Evolutionary conservation across 2,329 filamentous ascomycete genomes (phyloP).

Genomic region (Fusarium buharicum): DNA sequence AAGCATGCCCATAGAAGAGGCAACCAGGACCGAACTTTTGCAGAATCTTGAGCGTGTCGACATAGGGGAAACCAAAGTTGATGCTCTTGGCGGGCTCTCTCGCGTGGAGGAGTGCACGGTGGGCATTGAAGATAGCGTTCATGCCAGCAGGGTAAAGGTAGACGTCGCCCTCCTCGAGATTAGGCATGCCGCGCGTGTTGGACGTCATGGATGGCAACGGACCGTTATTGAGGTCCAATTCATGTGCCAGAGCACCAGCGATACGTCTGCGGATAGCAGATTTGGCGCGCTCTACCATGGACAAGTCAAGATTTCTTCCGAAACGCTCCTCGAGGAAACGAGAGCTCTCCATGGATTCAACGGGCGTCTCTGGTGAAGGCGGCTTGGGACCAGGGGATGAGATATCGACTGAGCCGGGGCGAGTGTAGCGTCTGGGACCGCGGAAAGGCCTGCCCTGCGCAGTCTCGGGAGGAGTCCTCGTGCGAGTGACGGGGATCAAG

Average conservation of each 20-base stretch:
- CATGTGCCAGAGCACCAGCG: slow-evolving; percentile 81
- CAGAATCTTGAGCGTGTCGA: slow-evolving; percentile 94
- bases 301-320: slow-evolving; percentile 86
- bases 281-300: slow-evolving; percentile 82
- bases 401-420: slow-evolving; percentile 55
- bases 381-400: slow-evolving; percentile 29
- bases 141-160: slow-evolving; percentile 91
- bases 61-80: slow-evolving; percentile 96
- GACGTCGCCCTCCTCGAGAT: slow-evolving; percentile 85
- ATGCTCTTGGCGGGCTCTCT: slow-evolving; percentile 78
- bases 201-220: slow-evolving; percentile 45
- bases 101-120: slow-evolving; percentile 75
- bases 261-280: slow-evolving; percentile 88
- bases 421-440: slow-evolving; percentile 84
- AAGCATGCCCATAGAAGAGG: slow-evolving; percentile 86
- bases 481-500: slow-evolving; percentile 51
- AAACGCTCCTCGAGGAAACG: slow-evolving; percentile 94
- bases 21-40: slow-evolving; percentile 94
- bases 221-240: slow-evolving; percentile 64
- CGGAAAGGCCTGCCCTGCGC: slow-evolving; percentile 59
- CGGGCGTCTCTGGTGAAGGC: slow-evolving; percentile 37
- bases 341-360: slow-evolving; percentile 71
- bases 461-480: slow-evolving; percentile 43
- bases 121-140: slow-evolving; percentile 93
- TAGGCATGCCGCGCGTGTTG: slow-evolving; percentile 66